Base-by-base conservation (phyloP, 495 filamentous ascomycete genomes). In the Aspergillus leporis region DNA sequence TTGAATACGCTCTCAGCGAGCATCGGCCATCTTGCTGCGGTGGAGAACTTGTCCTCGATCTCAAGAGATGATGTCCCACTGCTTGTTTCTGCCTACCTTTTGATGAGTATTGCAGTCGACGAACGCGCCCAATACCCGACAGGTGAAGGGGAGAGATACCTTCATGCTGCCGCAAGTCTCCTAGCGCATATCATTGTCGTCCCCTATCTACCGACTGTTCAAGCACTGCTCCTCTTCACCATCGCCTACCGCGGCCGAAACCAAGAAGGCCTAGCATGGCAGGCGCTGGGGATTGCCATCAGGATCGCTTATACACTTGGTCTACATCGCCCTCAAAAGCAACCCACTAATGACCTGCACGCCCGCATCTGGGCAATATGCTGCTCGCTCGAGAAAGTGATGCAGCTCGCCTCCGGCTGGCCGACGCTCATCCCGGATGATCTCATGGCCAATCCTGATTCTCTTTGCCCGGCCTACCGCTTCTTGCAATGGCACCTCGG, bases 221-320 rank as follows among this genome's bases (percentile, higher is more conserved):
- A 63, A 43, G 36, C 61, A 2, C 40, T 63, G 5, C 34, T 63
- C 0, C 61, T 63, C 1, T 53, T 63, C 25, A 60, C 61, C 1
- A 43, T 63, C 0, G 48, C 31, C 0, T 63, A 63, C 18, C 52
- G 61, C 1, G 53, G 61, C 12, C 41, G 54, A 3, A 64, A 58
- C 25, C 48, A 64, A 21, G 61, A 60, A 28, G 61, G 57, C 0
- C 56, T 64, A 5, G 61, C 52, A 0, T 64, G 61, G 61, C 61
- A 64, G 21, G 56, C 49, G 0, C 48, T 64, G 2, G 61, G 61
- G 4, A 60, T 60, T 32, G 57, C 57, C 5, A 64, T 57, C 31
- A 31, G 57, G 0, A 60, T 60, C 16, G 61, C 61, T 3, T 60
- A 57, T 6, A 64, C 61, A 5, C 31, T 64, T 1, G 61, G 61